phyloP scores from a whole-genome alignment of 148 eudicot species.

The Suaeda aralocaspica region DNA sequence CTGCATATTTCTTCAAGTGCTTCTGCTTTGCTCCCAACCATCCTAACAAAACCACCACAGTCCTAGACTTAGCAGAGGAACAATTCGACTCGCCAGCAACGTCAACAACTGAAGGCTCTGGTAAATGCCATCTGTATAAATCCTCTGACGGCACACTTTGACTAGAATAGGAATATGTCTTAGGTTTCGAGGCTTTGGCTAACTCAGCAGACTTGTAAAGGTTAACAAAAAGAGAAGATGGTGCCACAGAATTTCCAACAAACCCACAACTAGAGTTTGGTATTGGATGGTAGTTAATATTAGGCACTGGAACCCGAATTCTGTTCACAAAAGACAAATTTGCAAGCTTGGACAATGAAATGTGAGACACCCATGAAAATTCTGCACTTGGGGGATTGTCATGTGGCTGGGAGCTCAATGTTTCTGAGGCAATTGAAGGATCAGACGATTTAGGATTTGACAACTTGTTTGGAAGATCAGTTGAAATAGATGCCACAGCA shows the following conservation, averaged over 20 bases:
- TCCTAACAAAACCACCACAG: constrained; percentile 87
- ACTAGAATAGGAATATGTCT: constrained; percentile 31
- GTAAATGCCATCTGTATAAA: constrained; percentile 90
- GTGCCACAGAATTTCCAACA: constrained; percentile 25
- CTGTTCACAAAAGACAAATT: constrained; percentile 48
- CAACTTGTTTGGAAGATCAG: constrained; percentile 66
- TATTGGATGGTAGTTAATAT: constrained; percentile 25
- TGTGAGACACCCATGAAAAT: constrained; percentile 62
- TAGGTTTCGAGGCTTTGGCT: constrained; percentile 53
- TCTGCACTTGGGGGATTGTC: constrained; percentile 30
- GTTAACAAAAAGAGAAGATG: constrained; percentile 40
- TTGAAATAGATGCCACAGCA: constrained; percentile 70
- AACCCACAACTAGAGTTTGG: constrained; percentile 22
- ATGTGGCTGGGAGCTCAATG: constrained; percentile 24
- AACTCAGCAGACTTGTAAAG: constrained; percentile 69
- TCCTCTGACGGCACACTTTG: constrained; percentile 43
- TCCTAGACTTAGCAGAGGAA: constrained; percentile 65
- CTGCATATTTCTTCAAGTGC: constrained; percentile 83
- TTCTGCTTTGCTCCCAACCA: constrained; percentile 98
- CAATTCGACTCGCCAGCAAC: constrained; percentile 50
- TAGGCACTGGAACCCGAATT: constrained; percentile 60
- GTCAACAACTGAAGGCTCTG: constrained; percentile 49
- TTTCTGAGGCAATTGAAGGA: constrained; percentile 30
- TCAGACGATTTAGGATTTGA: constrained; percentile 38
- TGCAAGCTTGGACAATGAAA: constrained; percentile 66